phyloP scores from a whole-genome alignment of 768 basidiomycete genomes.

The Neoboletus brunneissimus region DNA sequence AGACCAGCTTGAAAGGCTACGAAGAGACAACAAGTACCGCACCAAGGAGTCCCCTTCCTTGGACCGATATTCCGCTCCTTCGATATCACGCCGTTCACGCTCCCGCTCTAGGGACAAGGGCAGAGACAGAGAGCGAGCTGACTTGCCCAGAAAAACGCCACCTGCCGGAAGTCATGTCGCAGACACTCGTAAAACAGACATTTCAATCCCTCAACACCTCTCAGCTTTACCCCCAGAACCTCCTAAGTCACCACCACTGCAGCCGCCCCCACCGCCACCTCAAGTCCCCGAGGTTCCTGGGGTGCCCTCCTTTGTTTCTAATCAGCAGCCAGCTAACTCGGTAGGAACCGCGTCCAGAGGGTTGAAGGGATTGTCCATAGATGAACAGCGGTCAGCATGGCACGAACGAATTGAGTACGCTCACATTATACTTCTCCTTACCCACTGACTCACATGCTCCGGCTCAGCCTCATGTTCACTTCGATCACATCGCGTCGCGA shows the following conservation, averaged over 20 bases:
- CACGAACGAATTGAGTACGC: conserved; percentile 41
- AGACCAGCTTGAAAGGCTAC: conserved; percentile 25
- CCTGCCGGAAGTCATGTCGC: background rate
- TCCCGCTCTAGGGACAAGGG: conserved; percentile 13
- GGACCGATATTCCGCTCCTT: conserved; percentile 8
- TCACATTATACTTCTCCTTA: background rate
- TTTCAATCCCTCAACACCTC: background rate
- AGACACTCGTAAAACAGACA: background rate
- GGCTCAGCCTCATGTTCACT: conserved; percentile 35
- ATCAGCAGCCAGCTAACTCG: conserved; percentile 5
- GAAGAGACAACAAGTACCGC: conserved; percentile 14
- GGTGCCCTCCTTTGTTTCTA: conserved; percentile 18
- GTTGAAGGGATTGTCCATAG: conserved; percentile 27
- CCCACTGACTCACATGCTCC: background rate
- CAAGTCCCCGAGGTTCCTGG: conserved; percentile 17
- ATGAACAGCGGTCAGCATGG: conserved; percentile 40
- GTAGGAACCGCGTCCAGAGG: conserved; percentile 1
- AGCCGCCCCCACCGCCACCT: conserved; percentile 21
- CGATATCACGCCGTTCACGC: conserved; percentile 5
- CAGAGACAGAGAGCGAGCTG: conserved; percentile 3
- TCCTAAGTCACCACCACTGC: conserved; percentile 12
- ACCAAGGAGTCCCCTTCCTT: background rate
- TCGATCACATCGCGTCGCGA: conserved; percentile 36
- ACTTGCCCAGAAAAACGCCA: background rate
- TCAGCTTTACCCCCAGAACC: conserved; percentile 14